phyloP scores from a whole-genome alignment of 768 basidiomycete genomes.

The Auricularia sp. region DNA sequence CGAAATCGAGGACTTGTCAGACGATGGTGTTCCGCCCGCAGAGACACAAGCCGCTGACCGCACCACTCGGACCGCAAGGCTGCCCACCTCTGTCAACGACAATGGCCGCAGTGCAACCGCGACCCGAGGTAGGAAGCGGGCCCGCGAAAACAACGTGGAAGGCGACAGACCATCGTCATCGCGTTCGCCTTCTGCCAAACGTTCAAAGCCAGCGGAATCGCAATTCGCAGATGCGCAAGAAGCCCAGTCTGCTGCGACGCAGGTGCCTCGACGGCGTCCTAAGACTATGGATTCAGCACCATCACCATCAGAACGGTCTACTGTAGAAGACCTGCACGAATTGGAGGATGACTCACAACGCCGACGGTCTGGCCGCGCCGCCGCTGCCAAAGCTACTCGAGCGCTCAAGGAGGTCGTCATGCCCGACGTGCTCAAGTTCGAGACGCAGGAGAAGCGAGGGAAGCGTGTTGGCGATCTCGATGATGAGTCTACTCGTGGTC shows the following conservation, averaged over 20 bases:
- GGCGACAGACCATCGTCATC: background rate
- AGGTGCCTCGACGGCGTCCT: background rate
- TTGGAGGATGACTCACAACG: background rate
- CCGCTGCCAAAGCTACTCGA: slow-evolving; percentile 39
- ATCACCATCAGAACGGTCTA: background rate
- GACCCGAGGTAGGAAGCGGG: background rate
- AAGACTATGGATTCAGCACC: background rate
- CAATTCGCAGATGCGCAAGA: background rate
- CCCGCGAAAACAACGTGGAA: background rate
- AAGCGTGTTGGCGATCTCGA: background rate
- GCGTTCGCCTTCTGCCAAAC: background rate
- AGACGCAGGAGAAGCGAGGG: slow-evolving; percentile 49
- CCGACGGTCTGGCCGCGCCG: slow-evolving; percentile 31
- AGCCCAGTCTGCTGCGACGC: background rate
- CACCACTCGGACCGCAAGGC: background rate
- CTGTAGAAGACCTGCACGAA: background rate
- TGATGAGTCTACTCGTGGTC: background rate
- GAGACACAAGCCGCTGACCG: background rate
- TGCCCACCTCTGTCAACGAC: background rate
- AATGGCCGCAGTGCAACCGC: background rate
- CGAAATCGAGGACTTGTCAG: too few relatives aligned
- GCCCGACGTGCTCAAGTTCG: slow-evolving; percentile 64
- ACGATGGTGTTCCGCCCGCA: too few relatives aligned
- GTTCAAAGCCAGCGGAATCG: background rate
- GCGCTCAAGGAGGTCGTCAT: slow-evolving; percentile 47